Conservation (phyloP, 768 basidiomycete species). For the Termitomyces sp. region DNA sequence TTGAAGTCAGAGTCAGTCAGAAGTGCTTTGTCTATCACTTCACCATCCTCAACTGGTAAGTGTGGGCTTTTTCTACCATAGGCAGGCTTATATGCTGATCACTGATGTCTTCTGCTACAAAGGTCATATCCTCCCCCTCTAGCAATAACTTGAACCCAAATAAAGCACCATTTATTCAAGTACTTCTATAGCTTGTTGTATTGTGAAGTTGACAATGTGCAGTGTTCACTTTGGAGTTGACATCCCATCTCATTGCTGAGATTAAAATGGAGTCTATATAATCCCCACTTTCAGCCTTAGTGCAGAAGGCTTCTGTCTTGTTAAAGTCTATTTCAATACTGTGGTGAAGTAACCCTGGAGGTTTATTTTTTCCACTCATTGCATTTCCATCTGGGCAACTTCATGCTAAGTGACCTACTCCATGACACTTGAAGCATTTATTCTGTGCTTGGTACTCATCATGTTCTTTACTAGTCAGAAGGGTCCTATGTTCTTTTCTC, state of each 20-base stretch:
- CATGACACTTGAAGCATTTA: too few species aligned
- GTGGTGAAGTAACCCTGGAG: constrained; percentile 8
- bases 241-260: background rate
- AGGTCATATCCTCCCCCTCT: background rate
- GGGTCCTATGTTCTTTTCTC: too few species aligned
- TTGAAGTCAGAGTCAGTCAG: background rate
- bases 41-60: background rate
- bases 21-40: background rate
- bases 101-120: background rate
- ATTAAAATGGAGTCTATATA: background rate
- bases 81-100: background rate
- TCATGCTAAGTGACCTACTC: too few species aligned
- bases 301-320: background rate
- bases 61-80: background rate
- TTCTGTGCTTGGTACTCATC: too few species aligned
- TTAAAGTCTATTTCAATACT: background rate
- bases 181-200: background rate
- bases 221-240: background rate
- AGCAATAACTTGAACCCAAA: background rate
- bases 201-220: background rate
- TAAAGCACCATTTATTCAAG: background rate
- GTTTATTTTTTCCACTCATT: constrained; percentile 13
- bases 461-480: too few species aligned
- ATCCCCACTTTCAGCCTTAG: background rate
- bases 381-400: background rate